Evolutionary conservation across 2,329 filamentous ascomycete species (phyloP).

Genomic region (Hirsutella thompsonii): DNA sequence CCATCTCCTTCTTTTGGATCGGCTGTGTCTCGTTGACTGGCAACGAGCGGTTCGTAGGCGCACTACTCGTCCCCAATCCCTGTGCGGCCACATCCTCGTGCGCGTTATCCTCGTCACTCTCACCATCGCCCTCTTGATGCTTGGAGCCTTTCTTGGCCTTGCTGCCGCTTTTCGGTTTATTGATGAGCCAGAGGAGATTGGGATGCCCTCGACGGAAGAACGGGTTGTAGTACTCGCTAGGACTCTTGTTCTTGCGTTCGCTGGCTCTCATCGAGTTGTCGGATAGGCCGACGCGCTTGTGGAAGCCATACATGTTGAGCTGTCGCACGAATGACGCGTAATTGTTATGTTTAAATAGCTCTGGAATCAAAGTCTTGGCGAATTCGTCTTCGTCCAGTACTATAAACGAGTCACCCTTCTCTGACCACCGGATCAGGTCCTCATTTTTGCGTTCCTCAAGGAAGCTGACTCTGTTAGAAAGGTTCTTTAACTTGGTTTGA

Average conservation of each 20-base stretch:
- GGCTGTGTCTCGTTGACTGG: constrained; percentile 32
- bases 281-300: constrained; percentile 85
- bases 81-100: constrained; percentile 24
- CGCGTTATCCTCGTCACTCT: constrained; percentile 41
- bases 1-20: constrained; percentile 59
- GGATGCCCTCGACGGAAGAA: constrained; percentile 91
- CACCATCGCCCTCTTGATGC: constrained; percentile 55
- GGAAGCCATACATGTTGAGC: constrained; percentile 95
- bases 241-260: constrained; percentile 93
- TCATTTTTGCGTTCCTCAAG: constrained; percentile 88
- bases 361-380: constrained; percentile 89
- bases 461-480: constrained; percentile 45
- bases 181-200: constrained; percentile 89
- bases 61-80: constrained; percentile 8
- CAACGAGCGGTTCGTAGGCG: constrained; percentile 17
- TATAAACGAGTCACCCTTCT: constrained; percentile 91
- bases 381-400: constrained; percentile 97
- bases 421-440: constrained; percentile 92
- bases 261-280: constrained; percentile 97
- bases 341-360: constrained; percentile 98
- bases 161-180: constrained; percentile 75
- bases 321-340: constrained; percentile 94
- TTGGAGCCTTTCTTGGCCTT: constrained; percentile 44
- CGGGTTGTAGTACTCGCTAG: constrained; percentile 94
- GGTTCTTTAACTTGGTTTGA: neutral